phyloP scores from a whole-genome alignment of 345 rosid species.

The Brassica incana region DNA sequence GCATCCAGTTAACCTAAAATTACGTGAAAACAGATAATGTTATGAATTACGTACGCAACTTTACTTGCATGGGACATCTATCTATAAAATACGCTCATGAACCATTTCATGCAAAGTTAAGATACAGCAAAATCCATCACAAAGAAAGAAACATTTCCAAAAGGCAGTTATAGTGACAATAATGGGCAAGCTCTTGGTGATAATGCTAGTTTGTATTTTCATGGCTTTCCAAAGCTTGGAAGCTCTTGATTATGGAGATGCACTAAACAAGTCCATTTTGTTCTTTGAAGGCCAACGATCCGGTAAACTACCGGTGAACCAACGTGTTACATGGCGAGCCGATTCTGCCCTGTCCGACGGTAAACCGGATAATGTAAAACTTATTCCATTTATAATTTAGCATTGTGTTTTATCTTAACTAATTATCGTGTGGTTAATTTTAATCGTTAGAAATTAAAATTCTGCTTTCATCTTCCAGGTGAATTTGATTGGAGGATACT shows the following conservation, averaged over 20 bases:
- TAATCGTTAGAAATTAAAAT: not conserved
- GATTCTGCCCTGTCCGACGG: slow-evolving; percentile 78
- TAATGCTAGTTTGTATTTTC: slow-evolving; percentile 24
- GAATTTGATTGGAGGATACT: slow-evolving; percentile 73
- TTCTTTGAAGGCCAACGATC: slow-evolving; percentile 89
- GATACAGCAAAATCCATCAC: not conserved
- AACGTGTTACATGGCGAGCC: slow-evolving; percentile 66
- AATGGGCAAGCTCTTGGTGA: slow-evolving; percentile 36
- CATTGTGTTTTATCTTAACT: not conserved
- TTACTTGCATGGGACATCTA: slow-evolving; percentile 29
- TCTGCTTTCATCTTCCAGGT: slow-evolving; percentile 48
- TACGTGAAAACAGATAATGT: slow-evolving; percentile 18
- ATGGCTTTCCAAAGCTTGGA: slow-evolving; percentile 29
- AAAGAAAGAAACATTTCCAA: slow-evolving; percentile 25
- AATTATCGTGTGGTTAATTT: not conserved
- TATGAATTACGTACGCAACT: slow-evolving; percentile 25
- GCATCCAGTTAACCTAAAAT: slow-evolving; percentile 29
- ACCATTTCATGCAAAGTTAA: slow-evolving; percentile 28
- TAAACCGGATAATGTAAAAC: slow-evolving; percentile 55
- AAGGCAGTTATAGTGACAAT: not conserved
- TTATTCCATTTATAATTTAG: not conserved
- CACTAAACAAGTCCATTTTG: slow-evolving; percentile 61
- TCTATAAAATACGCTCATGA: slow-evolving; percentile 31
- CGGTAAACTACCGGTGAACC: slow-evolving; percentile 58
- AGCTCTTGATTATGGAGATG: slow-evolving; percentile 52